phyloP scores from a whole-genome alignment of 257 asterid species.

The Solanum boliviense region DNA sequence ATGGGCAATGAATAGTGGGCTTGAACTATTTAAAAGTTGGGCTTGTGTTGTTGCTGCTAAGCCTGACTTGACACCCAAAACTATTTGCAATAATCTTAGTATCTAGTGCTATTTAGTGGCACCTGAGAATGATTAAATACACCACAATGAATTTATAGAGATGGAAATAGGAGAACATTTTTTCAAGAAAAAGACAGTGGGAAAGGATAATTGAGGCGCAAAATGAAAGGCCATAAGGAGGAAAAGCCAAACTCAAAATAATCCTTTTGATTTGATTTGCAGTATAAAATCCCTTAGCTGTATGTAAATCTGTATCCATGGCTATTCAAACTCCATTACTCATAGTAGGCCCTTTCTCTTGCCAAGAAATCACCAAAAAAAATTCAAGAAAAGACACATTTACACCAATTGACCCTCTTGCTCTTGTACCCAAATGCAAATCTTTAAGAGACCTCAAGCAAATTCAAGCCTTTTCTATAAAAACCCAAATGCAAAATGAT shows the following conservation, averaged over 20 bases:
- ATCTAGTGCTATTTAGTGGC: too few relatives aligned
- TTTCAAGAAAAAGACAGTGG: not conserved
- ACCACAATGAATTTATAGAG: too few relatives aligned
- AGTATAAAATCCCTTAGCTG: not conserved
- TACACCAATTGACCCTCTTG: conserved; percentile 2
- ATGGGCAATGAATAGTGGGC: not conserved
- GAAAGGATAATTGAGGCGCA: not conserved
- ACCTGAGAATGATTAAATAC: too few relatives aligned
- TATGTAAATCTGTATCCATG: not conserved
- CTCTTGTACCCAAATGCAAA: conserved; percentile 17
- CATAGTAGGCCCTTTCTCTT: not conserved
- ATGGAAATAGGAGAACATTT: too few relatives aligned
- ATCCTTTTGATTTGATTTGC: not conserved
- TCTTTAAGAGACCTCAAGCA: conserved; percentile 22
- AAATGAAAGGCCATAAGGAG: not conserved
- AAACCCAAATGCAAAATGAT: conserved; percentile 21
- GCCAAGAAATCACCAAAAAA: not conserved
- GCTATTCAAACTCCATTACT: not conserved
- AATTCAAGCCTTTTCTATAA: conserved; percentile 26
- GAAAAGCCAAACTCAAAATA: not conserved
- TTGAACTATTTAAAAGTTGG: not conserved
- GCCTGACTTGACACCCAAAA: too few relatives aligned
- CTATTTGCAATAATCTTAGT: too few relatives aligned
- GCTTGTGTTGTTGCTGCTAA: not conserved
- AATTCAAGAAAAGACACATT: not conserved